A percentile compares a stretch with the other conserved stretches of the same genome.
Evolutionary conservation across 768 basidiomycete genomes (phyloP).

Genomic region (Udeniomyces megalosporus): DNA sequence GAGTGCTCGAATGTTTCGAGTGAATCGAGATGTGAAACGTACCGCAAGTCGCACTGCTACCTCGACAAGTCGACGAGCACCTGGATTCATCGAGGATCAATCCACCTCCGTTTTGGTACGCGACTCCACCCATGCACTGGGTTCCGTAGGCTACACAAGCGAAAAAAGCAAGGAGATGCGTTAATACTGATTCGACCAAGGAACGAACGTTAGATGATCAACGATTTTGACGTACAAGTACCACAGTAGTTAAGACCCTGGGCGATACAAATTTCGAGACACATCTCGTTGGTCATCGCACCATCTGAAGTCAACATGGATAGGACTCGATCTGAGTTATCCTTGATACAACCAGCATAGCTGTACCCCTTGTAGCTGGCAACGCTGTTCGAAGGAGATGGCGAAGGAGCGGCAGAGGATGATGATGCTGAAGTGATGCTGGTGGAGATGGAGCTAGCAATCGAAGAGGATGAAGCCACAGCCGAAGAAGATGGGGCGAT

Average conservation of each 20-base stretch:
- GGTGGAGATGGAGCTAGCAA: no score
- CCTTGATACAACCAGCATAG: not conserved
- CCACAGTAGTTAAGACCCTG: constrained; percentile 1
- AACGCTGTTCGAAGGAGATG: no score
- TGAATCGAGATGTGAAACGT: no score
- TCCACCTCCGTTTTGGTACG: not conserved
- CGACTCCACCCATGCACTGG: not conserved
- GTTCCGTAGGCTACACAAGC: not conserved
- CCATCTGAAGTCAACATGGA: not conserved
- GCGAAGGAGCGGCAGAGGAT: no score
- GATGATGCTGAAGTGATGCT: no score
- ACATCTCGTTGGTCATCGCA: constrained; percentile 4
- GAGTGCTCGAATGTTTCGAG: no score
- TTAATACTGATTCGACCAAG: not conserved
- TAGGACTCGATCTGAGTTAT: not conserved
- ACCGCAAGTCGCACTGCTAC: no score
- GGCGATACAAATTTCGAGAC: not conserved
- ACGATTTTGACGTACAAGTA: no score
- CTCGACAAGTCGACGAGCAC: not conserved
- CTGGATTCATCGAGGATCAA: not conserved
- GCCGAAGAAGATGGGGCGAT: no score
- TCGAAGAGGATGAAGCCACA: no score
- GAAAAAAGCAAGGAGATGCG: not conserved
- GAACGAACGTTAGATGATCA: not conserved
- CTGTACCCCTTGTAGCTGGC: not conserved